These are phyloP conservation scores for Fusarium secorum DNA, from an alignment of 2,329 filamentous ascomycete species.

Conservation along the genomic window DNA sequence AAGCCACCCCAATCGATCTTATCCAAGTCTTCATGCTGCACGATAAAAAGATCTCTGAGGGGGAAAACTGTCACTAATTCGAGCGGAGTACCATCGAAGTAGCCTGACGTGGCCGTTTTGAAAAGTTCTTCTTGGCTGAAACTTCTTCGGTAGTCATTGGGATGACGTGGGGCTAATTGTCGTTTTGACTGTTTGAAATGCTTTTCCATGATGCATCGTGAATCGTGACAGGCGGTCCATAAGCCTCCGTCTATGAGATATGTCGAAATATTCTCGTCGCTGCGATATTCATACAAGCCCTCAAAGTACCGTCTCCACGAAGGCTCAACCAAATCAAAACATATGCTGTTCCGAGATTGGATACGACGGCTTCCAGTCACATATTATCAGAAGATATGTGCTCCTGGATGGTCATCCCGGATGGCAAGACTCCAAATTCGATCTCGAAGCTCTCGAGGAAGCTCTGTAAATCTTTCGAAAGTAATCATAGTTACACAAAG, in stretches of 20 bases:
- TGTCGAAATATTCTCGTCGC: not conserved
- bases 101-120: not conserved
- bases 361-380: not conserved
- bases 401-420: not conserved
- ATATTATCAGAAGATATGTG: not conserved
- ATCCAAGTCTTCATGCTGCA: not conserved
- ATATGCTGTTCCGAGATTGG: fast-evolving
- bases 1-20: not conserved
- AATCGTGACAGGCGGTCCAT: not conserved
- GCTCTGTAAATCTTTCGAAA: not conserved
- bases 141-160: fast-evolving
- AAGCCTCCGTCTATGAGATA: not conserved
- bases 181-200: not conserved
- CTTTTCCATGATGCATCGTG: not conserved
- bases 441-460: not conserved
- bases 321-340: fast-evolving
- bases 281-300: not conserved
- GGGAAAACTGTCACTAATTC: not conserved
- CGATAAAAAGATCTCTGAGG: not conserved
- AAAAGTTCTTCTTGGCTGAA: not conserved
- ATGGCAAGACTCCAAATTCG: not conserved
- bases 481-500: not conserved
- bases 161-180: fast-evolving
- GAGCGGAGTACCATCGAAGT: not conserved
- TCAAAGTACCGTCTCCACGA: not conserved